Conservation (phyloP, 768 basidiomycete species). For the Cystofilobasidium ferigula region DNA sequence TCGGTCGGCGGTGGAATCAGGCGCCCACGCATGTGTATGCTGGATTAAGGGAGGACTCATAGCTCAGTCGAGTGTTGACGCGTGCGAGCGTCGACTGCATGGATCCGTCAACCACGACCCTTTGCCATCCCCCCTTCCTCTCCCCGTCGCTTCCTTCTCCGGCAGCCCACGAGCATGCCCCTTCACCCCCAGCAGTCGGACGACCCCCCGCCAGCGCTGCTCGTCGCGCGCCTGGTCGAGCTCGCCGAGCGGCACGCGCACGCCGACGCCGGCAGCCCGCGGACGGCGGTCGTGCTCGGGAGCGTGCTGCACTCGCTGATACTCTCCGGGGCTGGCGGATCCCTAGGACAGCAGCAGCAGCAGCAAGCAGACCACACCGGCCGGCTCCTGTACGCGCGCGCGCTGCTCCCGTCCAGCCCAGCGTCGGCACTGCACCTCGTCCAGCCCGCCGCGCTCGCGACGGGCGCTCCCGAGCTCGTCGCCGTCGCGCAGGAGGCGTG, state of each 20-base stretch:
- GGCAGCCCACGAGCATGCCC: background rate
- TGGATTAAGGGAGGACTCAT: too few species aligned
- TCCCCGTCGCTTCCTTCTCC: too few species aligned
- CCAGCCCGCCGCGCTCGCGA: constrained; percentile 15
- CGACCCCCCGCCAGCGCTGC: background rate
- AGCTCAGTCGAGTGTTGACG: too few species aligned
- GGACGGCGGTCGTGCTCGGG: constrained; percentile 13
- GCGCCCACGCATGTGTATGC: too few species aligned
- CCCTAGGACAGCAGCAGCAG: too few species aligned
- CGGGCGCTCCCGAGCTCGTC: constrained; percentile 34
- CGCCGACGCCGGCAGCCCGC: background rate
- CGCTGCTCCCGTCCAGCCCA: constrained; percentile 56
- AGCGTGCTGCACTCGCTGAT: constrained; percentile 23
- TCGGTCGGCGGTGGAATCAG: too few species aligned
- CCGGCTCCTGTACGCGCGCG: constrained; percentile 70
- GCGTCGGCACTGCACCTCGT: constrained; percentile 66
- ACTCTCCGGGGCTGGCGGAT: too few species aligned
- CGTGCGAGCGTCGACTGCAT: too few species aligned
- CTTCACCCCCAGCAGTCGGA: too few species aligned
- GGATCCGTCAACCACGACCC: background rate
- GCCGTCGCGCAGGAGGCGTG: constrained; percentile 72
- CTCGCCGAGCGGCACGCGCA: constrained; percentile 11
- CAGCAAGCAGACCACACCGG: constrained; percentile 52
- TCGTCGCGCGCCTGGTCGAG: constrained; percentile 1
- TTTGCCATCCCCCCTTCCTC: too few species aligned